Conservation (phyloP, 2,329 filamentous ascomycete genomes). For the Hirsutella rhossiliensis region DNA sequence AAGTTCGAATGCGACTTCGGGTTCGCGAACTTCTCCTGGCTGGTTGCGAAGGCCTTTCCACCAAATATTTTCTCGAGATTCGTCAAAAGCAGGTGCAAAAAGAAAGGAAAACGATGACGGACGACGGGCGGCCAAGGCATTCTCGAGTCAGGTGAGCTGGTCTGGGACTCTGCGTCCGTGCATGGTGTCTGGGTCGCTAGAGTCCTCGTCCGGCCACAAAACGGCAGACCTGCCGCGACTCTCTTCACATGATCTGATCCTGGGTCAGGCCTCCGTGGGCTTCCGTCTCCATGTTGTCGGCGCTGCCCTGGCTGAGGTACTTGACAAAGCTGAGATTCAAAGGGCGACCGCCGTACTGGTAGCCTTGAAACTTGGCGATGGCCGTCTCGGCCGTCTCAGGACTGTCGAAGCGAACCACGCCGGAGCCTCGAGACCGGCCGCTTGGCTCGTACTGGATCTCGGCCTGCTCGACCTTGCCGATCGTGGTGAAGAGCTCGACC, state of each 20-base stretch:
- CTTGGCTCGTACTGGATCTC: constrained; percentile 98
- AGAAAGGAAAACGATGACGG: not conserved
- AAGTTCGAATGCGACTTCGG: constrained; percentile 9
- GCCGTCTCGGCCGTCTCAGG: constrained; percentile 80
- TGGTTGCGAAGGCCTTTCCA: not conserved
- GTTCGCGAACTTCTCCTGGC: not conserved
- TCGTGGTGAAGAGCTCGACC: constrained; percentile 92
- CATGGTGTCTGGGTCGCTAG: not conserved
- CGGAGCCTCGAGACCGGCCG: constrained; percentile 85
- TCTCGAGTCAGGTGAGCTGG: not conserved
- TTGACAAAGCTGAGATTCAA: constrained; percentile 90
- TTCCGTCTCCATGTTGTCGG: constrained; percentile 74
- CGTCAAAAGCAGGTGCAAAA: not conserved
- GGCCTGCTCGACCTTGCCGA: constrained; percentile 95
- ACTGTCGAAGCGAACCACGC: constrained; percentile 88
- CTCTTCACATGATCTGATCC: constrained; percentile 87
- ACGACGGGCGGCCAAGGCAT: no score
- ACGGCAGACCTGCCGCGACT: not conserved
- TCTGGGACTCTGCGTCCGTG: not conserved
- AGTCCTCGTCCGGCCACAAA: not conserved
- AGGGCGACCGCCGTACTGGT: constrained; percentile 91
- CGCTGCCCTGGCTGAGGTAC: constrained; percentile 61
- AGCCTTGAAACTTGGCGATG: constrained; percentile 94
- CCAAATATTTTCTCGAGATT: not conserved
- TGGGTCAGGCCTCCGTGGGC: constrained; percentile 71